Conservation (phyloP, 306 rosid genomes). For the Fragaria nilgerrensis region DNA sequence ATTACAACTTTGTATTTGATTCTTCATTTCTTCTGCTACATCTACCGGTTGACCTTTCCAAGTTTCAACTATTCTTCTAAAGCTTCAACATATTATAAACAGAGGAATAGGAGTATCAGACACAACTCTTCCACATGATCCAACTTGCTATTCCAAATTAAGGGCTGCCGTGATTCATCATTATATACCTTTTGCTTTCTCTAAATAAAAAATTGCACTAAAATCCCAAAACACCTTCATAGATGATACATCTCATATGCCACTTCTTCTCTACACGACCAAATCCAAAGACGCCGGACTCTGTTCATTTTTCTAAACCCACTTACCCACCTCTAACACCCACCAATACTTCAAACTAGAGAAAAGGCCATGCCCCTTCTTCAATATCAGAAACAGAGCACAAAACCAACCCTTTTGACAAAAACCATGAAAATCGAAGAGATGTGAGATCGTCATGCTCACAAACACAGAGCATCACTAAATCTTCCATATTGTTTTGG, state of each 20-base stretch:
- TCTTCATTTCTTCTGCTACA: background rate
- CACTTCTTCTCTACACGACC: constrained; percentile 1
- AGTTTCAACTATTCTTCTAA: background rate
- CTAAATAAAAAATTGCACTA: background rate
- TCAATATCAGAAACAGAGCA: background rate
- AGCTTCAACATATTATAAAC: no score
- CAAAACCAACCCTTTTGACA: background rate
- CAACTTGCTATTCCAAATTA: constrained; percentile 7
- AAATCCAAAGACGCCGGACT: background rate
- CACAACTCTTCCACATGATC: constrained; percentile 14
- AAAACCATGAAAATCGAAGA: background rate
- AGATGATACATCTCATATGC: background rate
- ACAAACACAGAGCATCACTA: background rate
- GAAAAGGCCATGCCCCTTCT: background rate
- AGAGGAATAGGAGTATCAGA: background rate
- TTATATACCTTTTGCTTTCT: background rate
- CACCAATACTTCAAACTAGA: constrained; percentile 3
- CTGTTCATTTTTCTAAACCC: background rate
- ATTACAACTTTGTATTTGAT: background rate
- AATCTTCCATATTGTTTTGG: background rate
- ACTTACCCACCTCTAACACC: background rate
- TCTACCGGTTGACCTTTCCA: background rate
- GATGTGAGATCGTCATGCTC: background rate
- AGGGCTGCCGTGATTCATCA: background rate
- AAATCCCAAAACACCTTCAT: background rate